These are phyloP conservation scores for Nemania diffusa DNA, from an alignment of 2,329 filamentous ascomycete genomes.

Conservation along the genomic window DNA sequence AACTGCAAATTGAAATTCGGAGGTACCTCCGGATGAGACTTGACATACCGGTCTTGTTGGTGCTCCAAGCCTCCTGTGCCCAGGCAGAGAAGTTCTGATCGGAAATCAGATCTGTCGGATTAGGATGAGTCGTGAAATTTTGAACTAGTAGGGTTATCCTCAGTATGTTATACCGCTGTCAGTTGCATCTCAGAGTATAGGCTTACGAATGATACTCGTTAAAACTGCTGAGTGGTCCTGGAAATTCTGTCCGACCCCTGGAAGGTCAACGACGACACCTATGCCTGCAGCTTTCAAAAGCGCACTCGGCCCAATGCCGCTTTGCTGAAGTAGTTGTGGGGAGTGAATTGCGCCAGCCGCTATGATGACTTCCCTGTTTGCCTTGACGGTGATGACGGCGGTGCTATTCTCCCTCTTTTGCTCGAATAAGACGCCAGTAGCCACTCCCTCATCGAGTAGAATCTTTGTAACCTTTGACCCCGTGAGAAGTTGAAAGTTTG, in stretches of 20 bases:
- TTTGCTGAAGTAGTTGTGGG: constrained; percentile 51
- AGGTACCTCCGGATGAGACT: too few relatives aligned
- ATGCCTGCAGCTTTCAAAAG: constrained; percentile 58
- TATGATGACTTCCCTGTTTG: constrained; percentile 56
- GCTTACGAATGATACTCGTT: constrained; percentile 44
- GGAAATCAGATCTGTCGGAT: constrained; percentile 44
- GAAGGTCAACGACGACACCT: constrained; percentile 54
- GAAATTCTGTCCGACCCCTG: constrained; percentile 61
- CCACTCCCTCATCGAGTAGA: constrained; percentile 43
- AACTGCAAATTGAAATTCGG: background rate
- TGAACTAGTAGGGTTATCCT: constrained; percentile 29
- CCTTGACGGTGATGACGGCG: constrained; percentile 41
- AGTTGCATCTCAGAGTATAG: too few relatives aligned
- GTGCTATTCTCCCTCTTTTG: constrained; percentile 37
- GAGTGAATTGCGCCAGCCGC: constrained; percentile 56
- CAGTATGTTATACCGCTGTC: background rate
- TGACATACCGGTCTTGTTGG: constrained; percentile 44
- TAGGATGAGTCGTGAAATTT: constrained; percentile 47
- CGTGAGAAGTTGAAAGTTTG: constrained; percentile 49
- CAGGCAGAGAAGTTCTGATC: constrained; percentile 44
- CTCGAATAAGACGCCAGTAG: constrained; percentile 49
- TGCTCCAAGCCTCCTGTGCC: constrained; percentile 46
- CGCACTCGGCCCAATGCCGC: constrained; percentile 53
- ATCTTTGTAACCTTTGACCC: constrained; percentile 48
- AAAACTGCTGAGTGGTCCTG: constrained; percentile 57